phyloP scores from a whole-genome alignment of 1,139 yeast genomes.

The Magnusiomyces suaveolens region DNA sequence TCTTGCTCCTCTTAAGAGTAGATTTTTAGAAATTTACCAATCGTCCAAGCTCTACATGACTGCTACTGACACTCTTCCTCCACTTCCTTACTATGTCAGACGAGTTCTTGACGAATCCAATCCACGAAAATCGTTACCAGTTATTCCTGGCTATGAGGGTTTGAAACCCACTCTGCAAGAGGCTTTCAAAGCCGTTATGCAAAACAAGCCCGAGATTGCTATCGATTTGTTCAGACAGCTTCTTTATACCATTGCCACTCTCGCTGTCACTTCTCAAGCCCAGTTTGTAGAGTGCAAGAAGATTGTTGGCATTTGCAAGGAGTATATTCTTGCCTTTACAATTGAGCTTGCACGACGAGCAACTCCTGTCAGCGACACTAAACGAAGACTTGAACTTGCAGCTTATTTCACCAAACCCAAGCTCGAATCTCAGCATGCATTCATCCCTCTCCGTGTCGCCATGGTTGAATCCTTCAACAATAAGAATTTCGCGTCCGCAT shows the following conservation, averaged over 20 bases:
- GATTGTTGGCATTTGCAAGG: slow-evolving; percentile 66
- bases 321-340: slow-evolving; percentile 83
- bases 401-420: slow-evolving; percentile 87
- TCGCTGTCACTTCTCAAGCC: slow-evolving; percentile 62
- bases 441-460: slow-evolving; percentile 88
- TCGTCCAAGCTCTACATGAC: slow-evolving; percentile 69
- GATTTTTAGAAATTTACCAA: slow-evolving; percentile 77
- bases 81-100: slow-evolving; percentile 61
- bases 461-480: slow-evolving; percentile 84
- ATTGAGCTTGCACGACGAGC: slow-evolving; percentile 84
- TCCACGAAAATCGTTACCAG: slow-evolving; percentile 45
- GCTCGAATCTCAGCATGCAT: slow-evolving; percentile 71
- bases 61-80: slow-evolving; percentile 63
- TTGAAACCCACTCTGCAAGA: slow-evolving; percentile 48
- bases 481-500: slow-evolving; percentile 81
- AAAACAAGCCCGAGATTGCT: slow-evolving; percentile 74
- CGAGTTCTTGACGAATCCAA: slow-evolving; percentile 41
- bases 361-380: slow-evolving; percentile 56
- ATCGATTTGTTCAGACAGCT: slow-evolving; percentile 69
- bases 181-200: slow-evolving; percentile 76
- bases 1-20: slow-evolving; percentile 75
- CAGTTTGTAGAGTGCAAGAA: slow-evolving; percentile 71
- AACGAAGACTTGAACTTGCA: slow-evolving; percentile 87
- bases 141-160: slow-evolving; percentile 63
- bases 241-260: slow-evolving; percentile 62